Percentiles rank a stretch among this genome's conserved stretches.
These are phyloP conservation scores for Beauveria asiatica DNA, from an alignment of 2,329 filamentous ascomycete genomes.

Conservation along the genomic window DNA sequence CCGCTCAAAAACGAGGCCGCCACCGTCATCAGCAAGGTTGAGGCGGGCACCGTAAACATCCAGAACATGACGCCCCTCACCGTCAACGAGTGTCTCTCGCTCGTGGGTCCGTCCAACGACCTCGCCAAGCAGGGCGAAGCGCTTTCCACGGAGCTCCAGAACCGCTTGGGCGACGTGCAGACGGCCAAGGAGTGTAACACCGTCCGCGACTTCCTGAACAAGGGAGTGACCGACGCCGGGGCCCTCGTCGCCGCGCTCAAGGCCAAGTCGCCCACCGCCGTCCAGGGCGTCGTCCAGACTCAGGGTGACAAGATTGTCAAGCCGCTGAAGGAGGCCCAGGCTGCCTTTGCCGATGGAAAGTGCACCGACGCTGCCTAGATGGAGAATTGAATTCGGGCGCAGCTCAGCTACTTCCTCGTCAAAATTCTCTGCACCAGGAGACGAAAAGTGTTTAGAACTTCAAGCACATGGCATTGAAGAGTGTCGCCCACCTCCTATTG, in stretches of 20 bases:
- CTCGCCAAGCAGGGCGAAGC: conserved; percentile 8
- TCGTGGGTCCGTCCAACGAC: conserved; percentile 9
- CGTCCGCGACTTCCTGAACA: background rate
- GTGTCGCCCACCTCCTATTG: background rate
- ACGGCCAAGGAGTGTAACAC: conserved; percentile 9
- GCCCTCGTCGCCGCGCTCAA: conserved; percentile 2
- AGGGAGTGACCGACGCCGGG: background rate
- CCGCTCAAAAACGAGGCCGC: conserved; percentile 6
- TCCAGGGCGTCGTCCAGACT: conserved; percentile 2
- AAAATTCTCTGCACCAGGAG: background rate
- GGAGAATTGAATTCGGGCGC: background rate
- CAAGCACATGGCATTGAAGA: background rate
- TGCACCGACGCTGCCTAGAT: background rate
- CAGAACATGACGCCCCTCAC: conserved; percentile 11
- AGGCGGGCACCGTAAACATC: conserved; percentile 9
- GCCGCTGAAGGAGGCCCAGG: background rate
- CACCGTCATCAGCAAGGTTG: conserved; percentile 8
- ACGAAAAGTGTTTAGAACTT: background rate
- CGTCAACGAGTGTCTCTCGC: conserved; percentile 8
- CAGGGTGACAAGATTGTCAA: conserved; percentile 6
- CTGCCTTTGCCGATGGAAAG: background rate
- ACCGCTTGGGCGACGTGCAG: conserved; percentile 2
- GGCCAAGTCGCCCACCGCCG: conserved; percentile 2
- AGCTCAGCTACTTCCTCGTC: background rate
- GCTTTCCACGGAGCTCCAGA: conserved; percentile 7